phyloP scores from a whole-genome alignment of 129 eudicot species.

The Tagetes patula region DNA sequence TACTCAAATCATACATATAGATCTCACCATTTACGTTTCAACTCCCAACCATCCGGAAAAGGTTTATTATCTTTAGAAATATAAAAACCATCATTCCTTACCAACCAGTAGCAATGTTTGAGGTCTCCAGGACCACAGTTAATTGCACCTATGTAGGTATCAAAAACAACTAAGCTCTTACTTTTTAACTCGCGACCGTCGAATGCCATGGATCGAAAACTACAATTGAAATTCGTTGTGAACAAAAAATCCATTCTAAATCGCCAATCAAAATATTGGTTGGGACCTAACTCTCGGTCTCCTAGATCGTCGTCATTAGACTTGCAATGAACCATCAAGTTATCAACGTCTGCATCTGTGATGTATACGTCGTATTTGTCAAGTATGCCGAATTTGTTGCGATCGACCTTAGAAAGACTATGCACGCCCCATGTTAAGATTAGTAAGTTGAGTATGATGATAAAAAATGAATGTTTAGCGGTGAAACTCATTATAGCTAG shows the following conservation, averaged over 20 bases:
- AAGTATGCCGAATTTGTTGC: not conserved
- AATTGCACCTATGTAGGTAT: not conserved
- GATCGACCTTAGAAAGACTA: not conserved
- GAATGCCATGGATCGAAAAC: conserved; percentile 17
- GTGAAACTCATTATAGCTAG: conserved; percentile 14
- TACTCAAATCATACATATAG: not conserved
- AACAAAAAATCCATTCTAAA: conserved; percentile 15
- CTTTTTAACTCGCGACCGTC: conserved; percentile 8
- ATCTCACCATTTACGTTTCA: conserved; percentile 8
- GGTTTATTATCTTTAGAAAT: conserved; percentile 5
- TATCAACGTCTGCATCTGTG: conserved; percentile 15
- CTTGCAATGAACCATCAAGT: conserved; percentile 28
- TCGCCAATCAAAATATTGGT: conserved; percentile 17
- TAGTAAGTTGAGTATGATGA: not conserved
- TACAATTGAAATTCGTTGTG: conserved; percentile 14
- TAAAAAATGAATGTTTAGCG: not conserved
- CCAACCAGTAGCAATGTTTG: conserved; percentile 24
- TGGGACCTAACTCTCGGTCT: not conserved
- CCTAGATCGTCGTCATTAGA: conserved; percentile 28
- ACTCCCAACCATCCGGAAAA: conserved; percentile 28
- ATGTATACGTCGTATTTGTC: conserved; percentile 16
- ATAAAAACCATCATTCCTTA: conserved; percentile 30
- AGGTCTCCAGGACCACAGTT: not conserved
- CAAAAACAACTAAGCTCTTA: conserved; percentile 13
- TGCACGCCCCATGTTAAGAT: not conserved